Evolutionary conservation across 768 basidiomycete genomes (phyloP).

Genomic region (Psilocybe cyanescens): DNA sequence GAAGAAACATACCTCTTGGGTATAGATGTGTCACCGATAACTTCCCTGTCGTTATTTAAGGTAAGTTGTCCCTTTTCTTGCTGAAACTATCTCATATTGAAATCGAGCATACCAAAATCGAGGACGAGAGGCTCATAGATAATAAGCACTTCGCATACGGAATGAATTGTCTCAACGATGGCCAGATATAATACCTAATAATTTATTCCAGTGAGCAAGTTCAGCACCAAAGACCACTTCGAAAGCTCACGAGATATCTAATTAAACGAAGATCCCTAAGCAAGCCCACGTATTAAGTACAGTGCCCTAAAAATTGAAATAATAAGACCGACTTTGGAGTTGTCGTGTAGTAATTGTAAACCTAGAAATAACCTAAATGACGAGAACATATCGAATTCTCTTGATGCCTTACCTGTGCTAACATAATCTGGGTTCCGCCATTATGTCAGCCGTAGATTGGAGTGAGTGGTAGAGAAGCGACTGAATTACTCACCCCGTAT

Average conservation of each 20-base stretch:
- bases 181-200: conserved; percentile 1
- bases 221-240: not conserved
- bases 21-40: not conserved
- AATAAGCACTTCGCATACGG: not conserved
- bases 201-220: not conserved
- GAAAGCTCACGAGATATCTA: not conserved
- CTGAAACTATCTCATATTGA: not conserved
- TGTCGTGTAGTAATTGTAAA: conserved; percentile 1
- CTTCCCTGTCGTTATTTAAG: no score
- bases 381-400: not conserved
- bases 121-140: conserved; percentile 1
- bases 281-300: no score
- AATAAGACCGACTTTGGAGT: not conserved
- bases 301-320: no score
- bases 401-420: not conserved
- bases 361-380: not conserved
- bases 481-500: not conserved
- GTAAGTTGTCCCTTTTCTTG: not conserved
- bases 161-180: conserved; percentile 1
- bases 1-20: not conserved
- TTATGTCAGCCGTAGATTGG: not conserved
- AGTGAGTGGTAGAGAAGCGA: not conserved
- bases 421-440: not conserved
- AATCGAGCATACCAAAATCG: not conserved
- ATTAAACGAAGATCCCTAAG: not conserved